Conservation (phyloP, 148 eudicot genomes). For the Arctostaphylos glauca region DNA sequence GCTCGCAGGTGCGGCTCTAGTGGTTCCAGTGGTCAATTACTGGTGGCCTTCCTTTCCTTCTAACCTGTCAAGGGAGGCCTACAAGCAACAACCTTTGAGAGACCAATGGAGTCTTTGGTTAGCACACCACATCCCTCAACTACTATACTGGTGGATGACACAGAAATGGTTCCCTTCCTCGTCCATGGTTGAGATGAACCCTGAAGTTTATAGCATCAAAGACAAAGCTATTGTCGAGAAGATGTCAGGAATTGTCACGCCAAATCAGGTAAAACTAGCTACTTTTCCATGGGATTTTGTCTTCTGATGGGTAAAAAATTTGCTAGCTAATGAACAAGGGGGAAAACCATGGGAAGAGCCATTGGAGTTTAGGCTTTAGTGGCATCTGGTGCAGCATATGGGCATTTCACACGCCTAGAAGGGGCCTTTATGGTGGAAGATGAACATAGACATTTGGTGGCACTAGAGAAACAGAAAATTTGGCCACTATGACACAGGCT, state of each 20-base stretch:
- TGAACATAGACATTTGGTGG: not conserved
- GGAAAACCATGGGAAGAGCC: not conserved
- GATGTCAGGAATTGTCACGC: slow-evolving; percentile 21
- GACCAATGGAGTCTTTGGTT: slow-evolving; percentile 21
- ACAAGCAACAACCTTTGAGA: slow-evolving; percentile 21
- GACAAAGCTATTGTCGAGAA: slow-evolving; percentile 34
- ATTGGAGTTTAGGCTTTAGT: not conserved
- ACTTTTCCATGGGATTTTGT: not conserved
- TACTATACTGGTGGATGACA: slow-evolving; percentile 41
- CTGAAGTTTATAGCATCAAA: slow-evolving; percentile 20
- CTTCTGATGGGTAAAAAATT: not conserved
- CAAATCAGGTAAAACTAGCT: not conserved
- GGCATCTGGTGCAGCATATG: not conserved
- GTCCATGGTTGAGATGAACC: slow-evolving; percentile 28
- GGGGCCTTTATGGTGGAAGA: not conserved
- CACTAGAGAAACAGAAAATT: not conserved
- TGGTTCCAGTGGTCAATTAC: slow-evolving; percentile 37
- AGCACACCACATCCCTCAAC: slow-evolving; percentile 27
- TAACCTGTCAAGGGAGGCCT: slow-evolving; percentile 25
- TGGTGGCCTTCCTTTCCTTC: slow-evolving; percentile 42
- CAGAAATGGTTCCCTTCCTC: slow-evolving; percentile 39
- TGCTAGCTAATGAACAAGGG: not conserved
- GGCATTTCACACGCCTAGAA: not conserved
- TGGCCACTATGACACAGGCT: not conserved
- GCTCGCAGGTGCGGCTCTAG: slow-evolving; percentile 34